These are phyloP conservation scores for Venturiaceae sp. DNA, from an alignment of 2,329 filamentous ascomycete genomes.

Conservation along the genomic window DNA sequence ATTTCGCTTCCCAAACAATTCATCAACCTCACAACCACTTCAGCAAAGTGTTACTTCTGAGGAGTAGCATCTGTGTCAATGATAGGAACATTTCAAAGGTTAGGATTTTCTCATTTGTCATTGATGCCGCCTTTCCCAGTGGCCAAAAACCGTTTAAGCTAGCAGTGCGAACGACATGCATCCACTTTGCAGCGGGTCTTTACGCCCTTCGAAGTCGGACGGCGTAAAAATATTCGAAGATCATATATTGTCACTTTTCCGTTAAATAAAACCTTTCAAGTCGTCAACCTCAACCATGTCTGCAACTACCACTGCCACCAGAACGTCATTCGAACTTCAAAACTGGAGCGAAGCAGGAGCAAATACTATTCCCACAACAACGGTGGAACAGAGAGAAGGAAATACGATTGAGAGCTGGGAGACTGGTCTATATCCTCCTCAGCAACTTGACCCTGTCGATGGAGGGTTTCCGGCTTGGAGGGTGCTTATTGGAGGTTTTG, in stretches of 20 bases:
- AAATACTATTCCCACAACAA: not conserved
- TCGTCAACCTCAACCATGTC: not conserved
- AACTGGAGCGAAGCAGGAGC: not conserved
- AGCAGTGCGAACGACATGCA: not conserved
- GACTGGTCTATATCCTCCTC: not conserved
- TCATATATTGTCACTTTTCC: too few relatives aligned
- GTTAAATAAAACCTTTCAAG: too few relatives aligned
- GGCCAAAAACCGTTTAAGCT: not conserved
- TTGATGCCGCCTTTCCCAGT: not conserved
- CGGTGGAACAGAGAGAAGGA: not conserved
- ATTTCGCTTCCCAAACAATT: too few relatives aligned
- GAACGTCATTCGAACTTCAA: not conserved
- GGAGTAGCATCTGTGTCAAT: too few relatives aligned
- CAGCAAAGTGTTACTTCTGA: too few relatives aligned
- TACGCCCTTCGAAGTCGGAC: not conserved
- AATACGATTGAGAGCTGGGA: not conserved
- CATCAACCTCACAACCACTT: too few relatives aligned
- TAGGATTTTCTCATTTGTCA: not conserved
- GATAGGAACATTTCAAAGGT: too few relatives aligned
- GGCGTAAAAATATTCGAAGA: not conserved
- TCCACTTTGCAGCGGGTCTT: not conserved
- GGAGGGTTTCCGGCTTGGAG: conserved; percentile 42
- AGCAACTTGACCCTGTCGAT: conserved; percentile 20
- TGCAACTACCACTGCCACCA: not conserved
- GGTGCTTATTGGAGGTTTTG: conserved; percentile 39